Evolutionary conservation across 2,329 filamentous ascomycete species (phyloP), one percentile per base, ranked within the genome.

Genomic region (Ilyonectria robusta): DNA sequence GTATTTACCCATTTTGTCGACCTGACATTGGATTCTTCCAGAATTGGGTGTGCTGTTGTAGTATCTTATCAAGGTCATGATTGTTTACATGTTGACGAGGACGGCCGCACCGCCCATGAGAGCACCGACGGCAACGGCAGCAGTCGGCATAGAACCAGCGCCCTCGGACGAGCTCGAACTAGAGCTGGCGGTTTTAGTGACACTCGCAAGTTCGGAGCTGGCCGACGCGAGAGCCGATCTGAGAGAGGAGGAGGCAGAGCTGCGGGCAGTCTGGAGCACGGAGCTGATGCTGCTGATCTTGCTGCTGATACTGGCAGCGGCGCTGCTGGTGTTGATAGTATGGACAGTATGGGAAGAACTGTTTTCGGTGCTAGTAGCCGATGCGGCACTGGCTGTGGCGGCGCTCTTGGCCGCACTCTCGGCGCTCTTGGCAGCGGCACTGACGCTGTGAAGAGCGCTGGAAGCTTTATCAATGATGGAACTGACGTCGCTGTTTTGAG

Each of bases 21-120:
- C 4, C 26, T 26, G 26, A 26, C 26, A 1, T 26, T 26, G 26
- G 26, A 6, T 26, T 26, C 6, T 26, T 26, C 4, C 26, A 6
- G 26, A 26, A 26, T 26, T 4, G 6, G 26, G 26, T 26, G 26
- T 26, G 26, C 26, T 26, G 26, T 6, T 26, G 6, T 6, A 26
- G 26, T 26, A 26, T 26, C 26, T 26, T 5, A 26, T 26, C 26
- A 26, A 26, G 5, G 26, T 6, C 26, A 26, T 26, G 6, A 26
- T 26, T 40, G 29, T 60, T 60, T 60, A 60, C 23, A 60, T 33
- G 48, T 60, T 60, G 58, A 44, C 48, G 26, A 60, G 21, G 35
- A 60, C 33, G 7, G 48, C 58, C 19, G 58, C 58, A 33, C 58
- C 58, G 17, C 58, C 58, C 11, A 60, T 33, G 17, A 60, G 48